These are phyloP conservation scores for Trichophyton simii DNA, from an alignment of 2,329 filamentous ascomycete species.

Conservation along the genomic window DNA sequence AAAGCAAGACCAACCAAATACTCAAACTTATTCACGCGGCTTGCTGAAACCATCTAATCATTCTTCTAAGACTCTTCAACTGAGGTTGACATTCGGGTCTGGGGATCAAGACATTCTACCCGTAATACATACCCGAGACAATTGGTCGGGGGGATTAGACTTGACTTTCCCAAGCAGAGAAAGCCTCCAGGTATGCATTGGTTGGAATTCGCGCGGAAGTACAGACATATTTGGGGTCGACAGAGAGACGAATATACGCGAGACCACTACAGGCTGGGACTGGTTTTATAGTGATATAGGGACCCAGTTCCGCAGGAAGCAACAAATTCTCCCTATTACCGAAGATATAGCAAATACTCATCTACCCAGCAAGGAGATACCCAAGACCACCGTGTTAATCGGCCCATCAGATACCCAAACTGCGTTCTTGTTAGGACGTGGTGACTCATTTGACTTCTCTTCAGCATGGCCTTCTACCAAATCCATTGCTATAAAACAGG, in stretches of 20 bases:
- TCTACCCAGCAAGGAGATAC: constrained; percentile 23
- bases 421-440: constrained; percentile 30
- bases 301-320: constrained; percentile 31
- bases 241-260: constrained; percentile 30
- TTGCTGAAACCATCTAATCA: constrained; percentile 25
- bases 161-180: constrained; percentile 39
- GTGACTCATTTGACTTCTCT: constrained; percentile 34
- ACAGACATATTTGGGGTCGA: constrained; percentile 33
- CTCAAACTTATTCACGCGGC: constrained; percentile 26
- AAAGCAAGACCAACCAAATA: background rate
- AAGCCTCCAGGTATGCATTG: constrained; percentile 22
- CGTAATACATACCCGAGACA: constrained; percentile 36
- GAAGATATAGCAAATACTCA: constrained; percentile 32
- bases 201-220: constrained; percentile 26
- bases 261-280: constrained; percentile 37
- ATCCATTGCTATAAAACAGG: constrained; percentile 7
- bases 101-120: constrained; percentile 38
- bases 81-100: constrained; percentile 41
- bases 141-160: constrained; percentile 37
- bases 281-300: constrained; percentile 42
- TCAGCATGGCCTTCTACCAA: constrained; percentile 29
- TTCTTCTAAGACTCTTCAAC: constrained; percentile 32
- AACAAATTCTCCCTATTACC: constrained; percentile 27
- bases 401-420: constrained; percentile 38
- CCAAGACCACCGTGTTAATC: constrained; percentile 37